A percentile compares a stretch with the other conserved stretches of the same genome.
These are phyloP conservation scores for Mortierella antarctica DNA, from an alignment of 192 early-diverging fungal genomes.

Conservation along the genomic window DNA sequence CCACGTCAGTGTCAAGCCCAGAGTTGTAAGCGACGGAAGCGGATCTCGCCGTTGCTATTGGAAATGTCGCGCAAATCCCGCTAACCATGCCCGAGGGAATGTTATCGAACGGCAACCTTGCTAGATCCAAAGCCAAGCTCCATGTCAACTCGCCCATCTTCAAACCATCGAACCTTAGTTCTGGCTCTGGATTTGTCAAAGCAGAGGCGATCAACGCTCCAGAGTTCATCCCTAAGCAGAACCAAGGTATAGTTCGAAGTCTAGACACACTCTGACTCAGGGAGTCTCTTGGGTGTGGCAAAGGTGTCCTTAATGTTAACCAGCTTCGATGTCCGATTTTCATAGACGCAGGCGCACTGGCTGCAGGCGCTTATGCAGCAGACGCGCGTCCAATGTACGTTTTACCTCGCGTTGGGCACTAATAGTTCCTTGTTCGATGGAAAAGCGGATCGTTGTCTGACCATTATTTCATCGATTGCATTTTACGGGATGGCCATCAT, in stretches of 20 bases:
- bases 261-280: background rate
- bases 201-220: constrained; percentile 66
- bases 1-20: constrained; percentile 37
- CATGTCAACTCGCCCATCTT: constrained; percentile 79
- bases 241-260: constrained; percentile 15
- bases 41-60: background rate
- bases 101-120: background rate
- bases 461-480: no score
- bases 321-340: no score
- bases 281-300: no score
- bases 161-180: constrained; percentile 60
- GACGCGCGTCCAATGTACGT: constrained; percentile 26
- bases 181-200: constrained; percentile 51
- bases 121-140: constrained; percentile 63
- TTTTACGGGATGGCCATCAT: background rate
- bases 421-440: background rate
- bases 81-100: background rate
- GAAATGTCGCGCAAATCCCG: background rate
- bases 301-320: no score
- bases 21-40: constrained; percentile 34
- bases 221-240: constrained; percentile 67
- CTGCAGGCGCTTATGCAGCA: constrained; percentile 7
- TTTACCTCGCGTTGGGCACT: background rate
- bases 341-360: constrained; percentile 9
- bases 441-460: background rate